A percentile compares a stretch with the other conserved stretches of the same genome.
Evolutionary conservation across 139 green algal genomes (phyloP).

Genomic region (Nannochloris sp.): DNA sequence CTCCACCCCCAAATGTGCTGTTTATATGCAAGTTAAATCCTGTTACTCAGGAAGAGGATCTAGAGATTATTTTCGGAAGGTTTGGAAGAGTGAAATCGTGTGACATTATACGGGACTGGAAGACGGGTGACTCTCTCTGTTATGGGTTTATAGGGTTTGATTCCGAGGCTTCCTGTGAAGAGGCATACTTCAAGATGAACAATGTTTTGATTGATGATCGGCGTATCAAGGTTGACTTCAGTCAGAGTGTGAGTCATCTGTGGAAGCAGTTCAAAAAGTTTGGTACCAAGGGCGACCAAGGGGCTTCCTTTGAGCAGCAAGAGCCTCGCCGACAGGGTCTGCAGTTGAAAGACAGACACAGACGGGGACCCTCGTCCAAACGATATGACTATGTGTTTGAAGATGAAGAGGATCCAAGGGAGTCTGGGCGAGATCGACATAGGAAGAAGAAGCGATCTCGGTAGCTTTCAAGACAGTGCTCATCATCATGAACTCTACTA

Average conservation of each 20-base stretch:
- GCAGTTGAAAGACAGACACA: no score
- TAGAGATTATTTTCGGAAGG: conserved; percentile 97
- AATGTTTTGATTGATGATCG: conserved; percentile 98
- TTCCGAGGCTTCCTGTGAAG: conserved; percentile 69
- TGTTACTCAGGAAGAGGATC: conserved; percentile 84
- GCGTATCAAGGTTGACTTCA: conserved; percentile 73
- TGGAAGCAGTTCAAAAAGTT: conserved; percentile 84
- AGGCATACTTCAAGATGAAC: conserved; percentile 99
- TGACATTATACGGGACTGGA: conserved; percentile 92
- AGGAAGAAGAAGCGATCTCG: no score
- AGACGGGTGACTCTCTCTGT: conserved; percentile 90
- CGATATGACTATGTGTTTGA: no score
- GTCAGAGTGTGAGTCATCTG: conserved; percentile 81
- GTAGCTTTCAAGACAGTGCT: no score
- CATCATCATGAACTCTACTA: no score
- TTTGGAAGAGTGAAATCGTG: conserved; percentile 89
- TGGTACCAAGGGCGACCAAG: conserved; percentile 31
- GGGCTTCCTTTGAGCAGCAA: conserved; percentile 2
- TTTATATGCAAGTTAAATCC: conserved; percentile 99
- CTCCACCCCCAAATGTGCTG: conserved; percentile 86
- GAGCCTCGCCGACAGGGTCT: not conserved
- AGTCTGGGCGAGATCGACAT: no score
- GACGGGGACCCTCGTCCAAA: no score
- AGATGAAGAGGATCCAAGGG: no score
- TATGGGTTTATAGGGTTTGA: conserved; percentile 93